Percentiles rank a stretch among this genome's conserved stretches.
Conservation (phyloP, 768 basidiomycete species). For the Chalciporus pseudorubinellus region DNA sequence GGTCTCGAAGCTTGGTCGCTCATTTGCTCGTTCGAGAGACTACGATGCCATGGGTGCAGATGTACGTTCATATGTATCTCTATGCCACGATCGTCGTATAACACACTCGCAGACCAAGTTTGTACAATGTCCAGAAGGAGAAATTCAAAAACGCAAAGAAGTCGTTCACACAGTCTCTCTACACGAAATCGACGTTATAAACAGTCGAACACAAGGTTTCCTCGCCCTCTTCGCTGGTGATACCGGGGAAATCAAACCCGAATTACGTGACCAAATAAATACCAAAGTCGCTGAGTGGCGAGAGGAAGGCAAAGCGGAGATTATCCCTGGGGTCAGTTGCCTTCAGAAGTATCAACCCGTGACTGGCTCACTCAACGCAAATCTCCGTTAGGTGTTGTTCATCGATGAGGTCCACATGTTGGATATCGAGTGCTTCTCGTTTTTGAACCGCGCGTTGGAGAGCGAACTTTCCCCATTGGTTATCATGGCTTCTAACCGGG, state of each 20-base stretch:
- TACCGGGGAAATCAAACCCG: slow-evolving; percentile 98
- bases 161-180: slow-evolving; percentile 96
- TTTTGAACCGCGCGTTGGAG: slow-evolving; percentile 94
- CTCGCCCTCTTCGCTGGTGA: slow-evolving; percentile 93
- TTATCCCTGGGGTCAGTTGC: slow-evolving; percentile 84
- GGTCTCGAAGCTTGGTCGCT: slow-evolving; percentile 93
- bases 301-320: slow-evolving; percentile 97
- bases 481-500: slow-evolving; percentile 97
- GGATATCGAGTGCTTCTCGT: slow-evolving; percentile 99
- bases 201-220: slow-evolving; percentile 97
- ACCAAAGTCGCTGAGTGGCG: slow-evolving; percentile 96
- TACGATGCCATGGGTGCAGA: slow-evolving; percentile 99
- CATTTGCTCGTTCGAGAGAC: slow-evolving; percentile 94
- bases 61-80: slow-evolving; percentile 47
- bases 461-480: slow-evolving; percentile 91
- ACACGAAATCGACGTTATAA: slow-evolving; percentile 99
- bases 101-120: slow-evolving; percentile 77
- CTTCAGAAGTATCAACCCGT: neutral
- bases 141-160: slow-evolving; percentile 96
- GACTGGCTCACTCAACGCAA: neutral
- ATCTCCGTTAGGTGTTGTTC: slow-evolving; percentile 73
- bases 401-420: slow-evolving; percentile 99
- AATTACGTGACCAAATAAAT: slow-evolving; percentile 94
- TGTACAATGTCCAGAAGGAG: slow-evolving; percentile 96
- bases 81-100: neutral